Evolutionary conservation across 352 stramenopile genomes (phyloP).

Genomic region (Phytophthora megakarya): DNA sequence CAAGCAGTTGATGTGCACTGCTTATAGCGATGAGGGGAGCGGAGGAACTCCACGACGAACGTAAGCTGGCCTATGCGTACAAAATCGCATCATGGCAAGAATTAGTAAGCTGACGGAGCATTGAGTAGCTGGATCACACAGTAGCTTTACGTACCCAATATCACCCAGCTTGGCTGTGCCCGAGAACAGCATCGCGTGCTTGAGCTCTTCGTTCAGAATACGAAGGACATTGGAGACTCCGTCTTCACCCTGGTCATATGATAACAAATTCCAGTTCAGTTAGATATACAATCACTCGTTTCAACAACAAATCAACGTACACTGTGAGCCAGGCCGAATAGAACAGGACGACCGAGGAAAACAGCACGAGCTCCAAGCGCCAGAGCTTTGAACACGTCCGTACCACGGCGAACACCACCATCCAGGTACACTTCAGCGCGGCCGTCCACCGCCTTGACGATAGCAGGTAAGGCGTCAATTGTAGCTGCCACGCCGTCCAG

Average conservation of each 20-base stretch:
- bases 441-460: conserved; percentile 85
- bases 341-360: conserved; percentile 93
- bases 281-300: not conserved
- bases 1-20: not conserved
- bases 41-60: conserved; percentile 37
- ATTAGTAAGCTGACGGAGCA: not conserved
- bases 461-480: conserved; percentile 93
- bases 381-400: conserved; percentile 93
- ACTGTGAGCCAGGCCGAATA: conserved; percentile 93
- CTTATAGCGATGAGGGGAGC: conserved; percentile 38
- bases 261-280: not conserved
- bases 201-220: conserved; percentile 92
- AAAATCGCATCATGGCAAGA: conserved; percentile 3
- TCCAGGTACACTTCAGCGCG: conserved; percentile 94
- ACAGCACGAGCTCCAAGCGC: conserved; percentile 94
- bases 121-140: not conserved
- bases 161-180: conserved; percentile 69
- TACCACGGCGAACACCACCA: conserved; percentile 93
- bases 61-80: conserved; percentile 30
- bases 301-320: conserved; percentile 42
- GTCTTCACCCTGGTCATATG: conserved; percentile 63
- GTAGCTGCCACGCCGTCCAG: conserved; percentile 89
- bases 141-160: conserved; percentile 56
- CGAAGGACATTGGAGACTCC: conserved; percentile 89
- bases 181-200: conserved; percentile 92